Evolutionary conservation across 495 filamentous ascomycete genomes (phyloP).

Genomic region (Melanomma pulvis-pyrius): DNA sequence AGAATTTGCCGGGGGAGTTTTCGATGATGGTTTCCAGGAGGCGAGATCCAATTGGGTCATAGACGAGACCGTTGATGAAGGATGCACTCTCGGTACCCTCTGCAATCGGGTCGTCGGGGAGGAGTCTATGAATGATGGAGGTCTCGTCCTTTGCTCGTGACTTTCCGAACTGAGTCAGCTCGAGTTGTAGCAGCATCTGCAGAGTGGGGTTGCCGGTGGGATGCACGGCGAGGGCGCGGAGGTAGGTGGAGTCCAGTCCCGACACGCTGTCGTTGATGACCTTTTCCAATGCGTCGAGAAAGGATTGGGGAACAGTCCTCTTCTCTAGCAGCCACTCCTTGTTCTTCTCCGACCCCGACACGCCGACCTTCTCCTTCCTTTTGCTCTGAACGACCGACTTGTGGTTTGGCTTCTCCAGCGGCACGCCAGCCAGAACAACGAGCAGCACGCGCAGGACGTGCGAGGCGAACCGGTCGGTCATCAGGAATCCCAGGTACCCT

Average conservation of each 20-base stretch:
- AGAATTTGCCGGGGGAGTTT: slow-evolving; percentile 79
- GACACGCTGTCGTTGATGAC: slow-evolving; percentile 74
- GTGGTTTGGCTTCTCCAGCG: slow-evolving; percentile 57
- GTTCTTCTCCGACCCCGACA: slow-evolving; percentile 47
- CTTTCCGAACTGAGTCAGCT: slow-evolving; percentile 70
- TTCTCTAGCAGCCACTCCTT: slow-evolving; percentile 45
- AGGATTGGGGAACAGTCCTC: slow-evolving; percentile 71
- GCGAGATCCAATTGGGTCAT: slow-evolving; percentile 85
- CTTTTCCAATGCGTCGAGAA: slow-evolving; percentile 72
- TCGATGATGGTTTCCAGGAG: slow-evolving; percentile 83
- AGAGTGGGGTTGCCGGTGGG: slow-evolving; percentile 86
- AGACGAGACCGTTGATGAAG: slow-evolving; percentile 84
- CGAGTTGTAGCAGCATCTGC: slow-evolving; percentile 82
- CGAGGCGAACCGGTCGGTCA: slow-evolving; percentile 88
- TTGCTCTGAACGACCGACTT: slow-evolving; percentile 78
- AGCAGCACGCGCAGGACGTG: slow-evolving; percentile 85
- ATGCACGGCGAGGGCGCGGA: slow-evolving; percentile 81
- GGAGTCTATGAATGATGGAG: slow-evolving; percentile 62
- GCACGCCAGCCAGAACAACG: slow-evolving; percentile 79
- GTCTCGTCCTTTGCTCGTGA: slow-evolving; percentile 62
- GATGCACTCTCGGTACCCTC: slow-evolving; percentile 61
- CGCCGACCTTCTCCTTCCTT: slow-evolving; percentile 79
- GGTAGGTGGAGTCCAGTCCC: slow-evolving; percentile 68
- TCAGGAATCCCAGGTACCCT: slow-evolving; percentile 76
- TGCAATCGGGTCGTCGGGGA: slow-evolving; percentile 65